phyloP scores from a whole-genome alignment of 768 basidiomycete genomes.

The Lactarius indigo region DNA sequence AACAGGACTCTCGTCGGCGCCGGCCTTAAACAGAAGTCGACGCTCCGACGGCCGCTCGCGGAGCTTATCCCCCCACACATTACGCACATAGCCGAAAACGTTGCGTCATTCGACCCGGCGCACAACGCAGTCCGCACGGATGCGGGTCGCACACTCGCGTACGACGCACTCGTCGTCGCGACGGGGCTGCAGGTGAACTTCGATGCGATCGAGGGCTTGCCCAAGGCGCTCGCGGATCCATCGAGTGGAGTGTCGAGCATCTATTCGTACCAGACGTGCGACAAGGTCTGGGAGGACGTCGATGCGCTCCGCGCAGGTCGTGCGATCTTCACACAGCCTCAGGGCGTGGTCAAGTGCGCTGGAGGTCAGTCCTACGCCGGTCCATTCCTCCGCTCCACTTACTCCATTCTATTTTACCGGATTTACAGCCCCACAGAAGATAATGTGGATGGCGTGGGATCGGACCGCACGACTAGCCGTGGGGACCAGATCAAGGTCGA shows the following conservation, averaged over 20 bases:
- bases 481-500: constrained; percentile 57
- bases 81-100: constrained; percentile 65
- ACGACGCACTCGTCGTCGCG: constrained; percentile 87
- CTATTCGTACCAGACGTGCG: constrained; percentile 86
- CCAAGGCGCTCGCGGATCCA: constrained; percentile 72
- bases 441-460: constrained; percentile 98
- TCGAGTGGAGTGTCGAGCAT: constrained; percentile 84
- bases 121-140: constrained; percentile 70
- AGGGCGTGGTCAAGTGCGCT: constrained; percentile 90
- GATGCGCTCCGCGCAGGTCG: constrained; percentile 70
- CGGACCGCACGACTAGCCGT: constrained; percentile 56
- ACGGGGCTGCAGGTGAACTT: constrained; percentile 87
- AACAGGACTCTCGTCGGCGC: constrained; percentile 87
- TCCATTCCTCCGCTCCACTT: neutral
- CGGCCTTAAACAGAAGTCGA: constrained; percentile 71
- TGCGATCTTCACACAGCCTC: constrained; percentile 94
- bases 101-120: constrained; percentile 69
- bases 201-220: constrained; percentile 67
- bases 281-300: constrained; percentile 85
- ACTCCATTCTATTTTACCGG: neutral
- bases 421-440: constrained; percentile 75
- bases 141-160: constrained; percentile 65
- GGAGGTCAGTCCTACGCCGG: constrained; percentile 51
- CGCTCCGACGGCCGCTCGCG: constrained; percentile 60
- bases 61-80: constrained; percentile 75